Base-by-base conservation (phyloP, 2,329 filamentous ascomycete species). In the Cladophialophora yegresii region DNA sequence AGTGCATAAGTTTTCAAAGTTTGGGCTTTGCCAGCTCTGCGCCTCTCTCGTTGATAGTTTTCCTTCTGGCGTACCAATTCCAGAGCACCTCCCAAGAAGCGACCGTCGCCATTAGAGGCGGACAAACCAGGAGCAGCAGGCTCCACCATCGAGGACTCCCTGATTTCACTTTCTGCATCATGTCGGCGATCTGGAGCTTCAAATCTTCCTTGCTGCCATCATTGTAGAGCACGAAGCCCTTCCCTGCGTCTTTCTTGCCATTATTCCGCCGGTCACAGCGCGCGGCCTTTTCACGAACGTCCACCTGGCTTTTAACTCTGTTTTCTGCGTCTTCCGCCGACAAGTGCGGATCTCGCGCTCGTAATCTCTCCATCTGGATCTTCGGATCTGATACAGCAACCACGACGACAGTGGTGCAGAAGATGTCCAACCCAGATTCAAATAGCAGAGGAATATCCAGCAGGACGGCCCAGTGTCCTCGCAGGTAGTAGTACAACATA, bases 381-480 rank as follows among this genome's bases (percentile, higher is more conserved):
- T 83, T 85, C 0, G 91, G 88, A 71, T 96, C 91, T 10, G 79
- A 82, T 22, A 98, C 92, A 0, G 89, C 92, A 1, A 98, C 93
- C 0, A 99, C 92, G 65, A 96, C 78, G 16, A 96, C 89, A 0
- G 87, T 88, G 3, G 92, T 92, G 74, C 93, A 97, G 70, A 96
- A 85, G 47, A 87, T 81, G 76, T 99, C 95, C 77, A 96, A 87
- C 2, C 87, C 87, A 71, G 87, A 89, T 81, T 99, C 95, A 72
- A 97, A 97, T 49, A 99, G 83, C 60, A 99, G 80, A 58, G 95
- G 95, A 8, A 99, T 88, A 74, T 99, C 95, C 16, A 98, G 82
- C 40, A 99, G 89, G 3, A 96, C 92, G 0, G 92, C 93, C 92
- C 93, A 95, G 74, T 87, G 76, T 0, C 95, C 93, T 1, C 78